Evolutionary conservation across 163 green algal species (phyloP), one percentile per base, ranked within the genome.

Genomic region (Scenedesmus sp.): DNA sequence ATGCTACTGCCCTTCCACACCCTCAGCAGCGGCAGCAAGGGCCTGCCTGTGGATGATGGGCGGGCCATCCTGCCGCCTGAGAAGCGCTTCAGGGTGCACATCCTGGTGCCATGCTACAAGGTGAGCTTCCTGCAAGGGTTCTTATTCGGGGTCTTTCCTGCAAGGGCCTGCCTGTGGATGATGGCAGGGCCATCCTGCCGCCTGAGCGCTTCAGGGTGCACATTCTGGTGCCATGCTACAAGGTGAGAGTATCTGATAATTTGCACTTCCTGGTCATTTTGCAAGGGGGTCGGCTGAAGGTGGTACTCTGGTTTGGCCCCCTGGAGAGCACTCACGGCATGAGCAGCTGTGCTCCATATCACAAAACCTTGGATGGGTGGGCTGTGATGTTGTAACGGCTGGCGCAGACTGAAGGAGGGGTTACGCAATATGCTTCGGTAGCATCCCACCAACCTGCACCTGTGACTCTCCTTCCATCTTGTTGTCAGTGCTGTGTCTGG

Each of bases 21-120:
- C 90, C 94, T 59, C 91, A 93, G 4, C 93, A 95, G 26, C 86
- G 93, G 55, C 92, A 92, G 74, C 34, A 77, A 59, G 55, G 82
- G 73, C 64, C 91, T 92, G 5, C 90, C 87, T 86, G 54, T 91
- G 1, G 86, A 93, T 76, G 81, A 91, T 55, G 79, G 86, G 1
- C 70, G 74, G 15, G 86, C 87, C 9, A 54, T 92, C 0, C 79
- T 92, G 81, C 86, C 91, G 1, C 54, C 60, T 34, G 90, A 91
- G 62, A 93, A 93, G 86, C 64, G 79, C 16, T 93, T 92, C 20
- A 20, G n/a, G 16, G 91, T 92, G 64, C 86, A 86, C 20, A 94
- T 98, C 82, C 64, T 98, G 34, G 93, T 98, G 13, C 96, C 96
- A 64, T 98, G 96, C 93, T 98, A 98, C 94, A 98, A 97, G 92